Conservation (phyloP, 805 yeast genomes). For the Teunomyces lycoperdinae region DNA sequence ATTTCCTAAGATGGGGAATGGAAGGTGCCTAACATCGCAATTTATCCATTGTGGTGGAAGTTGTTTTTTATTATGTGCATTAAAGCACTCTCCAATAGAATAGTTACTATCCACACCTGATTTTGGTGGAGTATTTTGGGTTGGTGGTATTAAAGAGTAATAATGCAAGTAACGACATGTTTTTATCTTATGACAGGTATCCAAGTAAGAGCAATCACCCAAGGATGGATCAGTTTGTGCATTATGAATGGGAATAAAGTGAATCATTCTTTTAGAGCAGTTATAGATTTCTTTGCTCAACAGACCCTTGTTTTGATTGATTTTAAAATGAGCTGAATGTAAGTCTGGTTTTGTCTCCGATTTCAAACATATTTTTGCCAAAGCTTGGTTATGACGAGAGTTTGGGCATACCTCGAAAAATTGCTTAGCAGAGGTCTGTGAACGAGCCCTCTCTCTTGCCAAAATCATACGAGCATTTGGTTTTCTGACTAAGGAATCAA, state of each 20-base stretch:
- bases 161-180: conserved; percentile 84
- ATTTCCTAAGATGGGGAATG: conserved; percentile 70
- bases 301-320: conserved; percentile 7
- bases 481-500: conserved; percentile 12
- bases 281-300: conserved; percentile 17
- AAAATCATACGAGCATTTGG: conserved; percentile 41
- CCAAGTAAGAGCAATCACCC: conserved; percentile 93
- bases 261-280: conserved; percentile 25
- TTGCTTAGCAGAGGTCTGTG: conserved; percentile 38
- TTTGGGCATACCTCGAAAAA: conserved; percentile 53
- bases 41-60: conserved; percentile 80
- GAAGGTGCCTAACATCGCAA: conserved; percentile 76
- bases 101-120: conserved; percentile 27
- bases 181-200: conserved; percentile 85
- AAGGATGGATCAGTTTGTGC: conserved; percentile 64
- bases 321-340: conserved; percentile 1
- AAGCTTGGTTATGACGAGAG: conserved; percentile 27
- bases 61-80: conserved; percentile 30
- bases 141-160: conserved; percentile 44
- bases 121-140: neutral
- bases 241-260: conserved; percentile 27
- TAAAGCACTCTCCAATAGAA: conserved; percentile 48
- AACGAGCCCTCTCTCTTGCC: conserved; percentile 36
- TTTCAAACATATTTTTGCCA: conserved; percentile 18
- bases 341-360: neutral